Evolutionary conservation across 306 rosid species (phyloP).

Genomic region (Quercus mongolica): DNA sequence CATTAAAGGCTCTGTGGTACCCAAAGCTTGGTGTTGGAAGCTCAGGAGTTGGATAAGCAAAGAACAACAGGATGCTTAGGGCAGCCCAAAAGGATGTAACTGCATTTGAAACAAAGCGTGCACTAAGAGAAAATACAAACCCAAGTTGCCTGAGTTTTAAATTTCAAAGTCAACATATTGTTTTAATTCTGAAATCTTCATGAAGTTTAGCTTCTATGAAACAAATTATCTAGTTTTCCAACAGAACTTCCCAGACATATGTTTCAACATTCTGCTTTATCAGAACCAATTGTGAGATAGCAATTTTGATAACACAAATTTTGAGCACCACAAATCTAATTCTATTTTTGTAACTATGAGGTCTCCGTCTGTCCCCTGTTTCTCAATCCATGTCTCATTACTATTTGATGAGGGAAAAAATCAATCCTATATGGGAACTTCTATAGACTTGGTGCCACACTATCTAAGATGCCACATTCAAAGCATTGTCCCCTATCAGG

Average conservation of each 20-base stretch:
- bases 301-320: not conserved
- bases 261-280: not conserved
- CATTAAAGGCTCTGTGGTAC: constrained; percentile 87
- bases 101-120: constrained; percentile 39
- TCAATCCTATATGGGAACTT: not conserved
- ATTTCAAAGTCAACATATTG: not conserved
- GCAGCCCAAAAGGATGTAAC: constrained; percentile 76
- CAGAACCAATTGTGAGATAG: not conserved
- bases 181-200: not conserved
- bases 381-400: not conserved
- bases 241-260: not conserved
- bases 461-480: not conserved
- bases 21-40: constrained; percentile 92
- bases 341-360: not conserved
- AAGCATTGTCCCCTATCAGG: not conserved
- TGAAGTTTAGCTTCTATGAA: not conserved
- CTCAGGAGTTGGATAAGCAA: constrained; percentile 99
- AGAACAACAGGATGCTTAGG: constrained; percentile 81
- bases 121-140: constrained; percentile 14
- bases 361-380: not conserved
- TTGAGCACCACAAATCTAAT: not conserved
- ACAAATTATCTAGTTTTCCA: not conserved
- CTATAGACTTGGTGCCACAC: not conserved
- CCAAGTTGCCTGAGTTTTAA: not conserved
- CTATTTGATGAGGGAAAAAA: not conserved